A percentile compares a stretch with the other conserved stretches of the same genome.
Evolutionary conservation across 75 land plant genomes (phyloP).

Genomic region (Azolla pinnata): DNA sequence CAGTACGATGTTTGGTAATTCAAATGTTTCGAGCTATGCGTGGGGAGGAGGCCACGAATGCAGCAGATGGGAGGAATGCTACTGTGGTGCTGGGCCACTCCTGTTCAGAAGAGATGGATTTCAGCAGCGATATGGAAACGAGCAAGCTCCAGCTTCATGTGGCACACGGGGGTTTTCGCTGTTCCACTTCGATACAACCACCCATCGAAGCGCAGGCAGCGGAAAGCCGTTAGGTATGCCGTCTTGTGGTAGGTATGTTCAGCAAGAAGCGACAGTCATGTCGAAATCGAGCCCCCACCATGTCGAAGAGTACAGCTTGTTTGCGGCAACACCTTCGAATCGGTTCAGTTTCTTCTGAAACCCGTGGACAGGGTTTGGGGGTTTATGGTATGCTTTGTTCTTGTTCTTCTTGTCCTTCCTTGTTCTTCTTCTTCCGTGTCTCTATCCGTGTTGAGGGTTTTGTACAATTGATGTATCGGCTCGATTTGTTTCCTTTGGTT

Average conservation of each 20-base stretch:
- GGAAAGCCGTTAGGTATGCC: slow-evolving; percentile 4
- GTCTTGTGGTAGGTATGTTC: slow-evolving; percentile 16
- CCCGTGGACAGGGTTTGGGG: no score
- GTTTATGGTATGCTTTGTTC: no score
- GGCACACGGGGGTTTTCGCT: slow-evolving; percentile 49
- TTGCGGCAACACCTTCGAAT: slow-evolving; percentile 55
- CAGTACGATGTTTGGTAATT: slow-evolving; percentile 7
- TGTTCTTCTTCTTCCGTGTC: no score
- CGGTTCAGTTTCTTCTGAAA: slow-evolving; percentile 67
- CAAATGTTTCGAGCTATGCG: background rate
- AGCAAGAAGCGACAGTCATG: slow-evolving; percentile 17
- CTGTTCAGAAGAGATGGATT: background rate
- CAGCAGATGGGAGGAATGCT: background rate
- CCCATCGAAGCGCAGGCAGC: slow-evolving; percentile 2
- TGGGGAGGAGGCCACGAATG: background rate
- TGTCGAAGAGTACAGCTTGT: slow-evolving; percentile 77
- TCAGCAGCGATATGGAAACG: background rate
- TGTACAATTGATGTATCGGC: no score
- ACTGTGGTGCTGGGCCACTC: background rate
- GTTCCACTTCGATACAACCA: slow-evolving; percentile 78
- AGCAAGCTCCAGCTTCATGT: no score
- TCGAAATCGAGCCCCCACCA: slow-evolving; percentile 30
- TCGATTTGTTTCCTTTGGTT: no score
- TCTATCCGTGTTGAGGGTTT: no score
- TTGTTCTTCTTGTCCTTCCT: no score